These are phyloP conservation scores for Monosporozyma aerobia DNA, from an alignment of 805 yeast genomes.

Conservation along the genomic window DNA sequence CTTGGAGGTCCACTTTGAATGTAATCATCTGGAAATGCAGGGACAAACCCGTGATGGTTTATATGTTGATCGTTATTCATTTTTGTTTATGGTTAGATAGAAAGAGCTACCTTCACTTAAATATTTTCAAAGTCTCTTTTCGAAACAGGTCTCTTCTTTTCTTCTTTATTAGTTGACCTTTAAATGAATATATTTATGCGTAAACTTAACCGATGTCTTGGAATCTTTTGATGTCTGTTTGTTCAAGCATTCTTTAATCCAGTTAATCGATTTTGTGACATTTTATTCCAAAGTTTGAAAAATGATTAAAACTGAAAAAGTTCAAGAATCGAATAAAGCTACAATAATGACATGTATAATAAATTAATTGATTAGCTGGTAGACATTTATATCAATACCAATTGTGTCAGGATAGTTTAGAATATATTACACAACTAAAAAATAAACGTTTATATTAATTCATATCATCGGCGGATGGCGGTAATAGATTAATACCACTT, in stretches of 20 bases:
- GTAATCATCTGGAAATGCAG: neutral
- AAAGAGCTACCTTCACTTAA: neutral
- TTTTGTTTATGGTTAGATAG: neutral
- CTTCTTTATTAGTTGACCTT: neutral
- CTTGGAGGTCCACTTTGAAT: neutral
- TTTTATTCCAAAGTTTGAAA: neutral
- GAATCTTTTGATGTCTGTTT: neutral
- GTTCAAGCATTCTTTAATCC: neutral
- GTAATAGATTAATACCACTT: conserved; percentile 6
- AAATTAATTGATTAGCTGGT: too few species aligned
- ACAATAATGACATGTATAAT: neutral
- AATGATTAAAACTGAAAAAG: neutral
- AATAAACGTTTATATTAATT: neutral
- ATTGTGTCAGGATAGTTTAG: neutral
- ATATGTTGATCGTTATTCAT: neutral
- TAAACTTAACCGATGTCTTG: too few species aligned
- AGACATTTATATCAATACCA: neutral
- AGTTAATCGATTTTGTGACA: neutral
- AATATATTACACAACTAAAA: too few species aligned
- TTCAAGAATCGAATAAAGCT: neutral
- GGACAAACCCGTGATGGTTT: neutral
- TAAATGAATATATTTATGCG: too few species aligned
- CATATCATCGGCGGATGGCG: neutral
- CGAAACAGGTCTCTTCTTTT: neutral
- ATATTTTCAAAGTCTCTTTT: neutral